Evolutionary conservation across 2,329 filamentous ascomycete species (phyloP).

Genomic region (Boeremia exigua): DNA sequence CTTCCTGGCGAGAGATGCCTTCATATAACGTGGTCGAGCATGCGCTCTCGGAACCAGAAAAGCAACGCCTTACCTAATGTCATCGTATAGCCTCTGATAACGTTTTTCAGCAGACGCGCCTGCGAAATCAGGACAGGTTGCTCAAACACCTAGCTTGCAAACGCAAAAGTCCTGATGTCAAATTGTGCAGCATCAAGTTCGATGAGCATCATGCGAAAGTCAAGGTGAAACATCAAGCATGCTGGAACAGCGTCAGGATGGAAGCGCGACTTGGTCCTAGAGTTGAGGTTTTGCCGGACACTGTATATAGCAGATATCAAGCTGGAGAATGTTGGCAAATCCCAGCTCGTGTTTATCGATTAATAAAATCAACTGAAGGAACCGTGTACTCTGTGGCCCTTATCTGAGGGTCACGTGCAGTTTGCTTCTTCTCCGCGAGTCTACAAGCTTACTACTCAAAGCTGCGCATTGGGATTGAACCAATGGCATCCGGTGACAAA

Average conservation of each 20-base stretch:
- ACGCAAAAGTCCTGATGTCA: constrained; percentile 39
- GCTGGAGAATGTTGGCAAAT: constrained; percentile 47
- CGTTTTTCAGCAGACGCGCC: constrained; percentile 41
- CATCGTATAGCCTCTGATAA: constrained; percentile 42
- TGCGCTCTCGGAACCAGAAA: constrained; percentile 27
- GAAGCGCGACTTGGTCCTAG: constrained; percentile 56
- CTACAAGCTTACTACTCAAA: no score
- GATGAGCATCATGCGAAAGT: constrained; percentile 55
- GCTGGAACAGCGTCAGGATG: constrained; percentile 49
- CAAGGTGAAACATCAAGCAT: constrained; percentile 52
- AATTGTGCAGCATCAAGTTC: constrained; percentile 61
- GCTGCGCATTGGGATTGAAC: no score
- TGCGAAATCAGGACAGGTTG: constrained; percentile 63
- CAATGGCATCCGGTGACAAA: no score
- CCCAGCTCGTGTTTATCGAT: constrained; percentile 63
- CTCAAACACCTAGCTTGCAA: constrained; percentile 60
- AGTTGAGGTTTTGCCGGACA: constrained; percentile 50
- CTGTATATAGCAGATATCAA: constrained; percentile 50
- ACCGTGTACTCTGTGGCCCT: constrained; percentile 5
- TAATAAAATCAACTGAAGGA: constrained; percentile 57
- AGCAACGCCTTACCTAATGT: constrained; percentile 45
- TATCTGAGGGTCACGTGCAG: no score
- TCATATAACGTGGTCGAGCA: constrained; percentile 35
- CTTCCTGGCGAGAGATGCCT: constrained; percentile 28
- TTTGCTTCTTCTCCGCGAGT: no score